Percentiles rank a stretch among this genome's conserved stretches.
Conservation (phyloP, 495 filamentous ascomycete genomes). For the Lentithecium fluviatile region DNA sequence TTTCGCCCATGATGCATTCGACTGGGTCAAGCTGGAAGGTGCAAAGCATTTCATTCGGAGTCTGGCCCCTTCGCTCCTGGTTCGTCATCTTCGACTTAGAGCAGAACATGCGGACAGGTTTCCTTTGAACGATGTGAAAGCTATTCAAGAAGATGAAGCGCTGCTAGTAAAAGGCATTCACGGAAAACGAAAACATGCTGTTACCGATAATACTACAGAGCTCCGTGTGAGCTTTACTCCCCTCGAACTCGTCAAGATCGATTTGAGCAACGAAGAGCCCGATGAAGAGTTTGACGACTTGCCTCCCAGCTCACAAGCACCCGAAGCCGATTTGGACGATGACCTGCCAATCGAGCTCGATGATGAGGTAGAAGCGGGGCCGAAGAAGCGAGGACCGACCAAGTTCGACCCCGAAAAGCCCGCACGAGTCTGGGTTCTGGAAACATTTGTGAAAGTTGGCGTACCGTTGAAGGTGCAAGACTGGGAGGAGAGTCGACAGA, state of each 20-base stretch:
- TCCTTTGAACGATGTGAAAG: conserved; percentile 42
- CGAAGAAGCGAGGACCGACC: conserved; percentile 59
- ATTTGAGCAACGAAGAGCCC: conserved; percentile 54
- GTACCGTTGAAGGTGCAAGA: conserved; percentile 70
- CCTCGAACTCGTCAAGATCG: conserved; percentile 69
- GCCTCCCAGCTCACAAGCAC: neutral
- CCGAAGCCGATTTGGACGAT: conserved; percentile 49
- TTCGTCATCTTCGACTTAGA: conserved; percentile 57
- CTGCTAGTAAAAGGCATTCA: conserved; percentile 60
- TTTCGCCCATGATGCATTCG: conserved; percentile 77
- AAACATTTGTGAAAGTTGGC: conserved; percentile 66
- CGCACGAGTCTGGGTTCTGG: conserved; percentile 75
- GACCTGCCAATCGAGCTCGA: conserved; percentile 37
- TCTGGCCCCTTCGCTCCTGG: conserved; percentile 74
- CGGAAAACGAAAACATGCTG: conserved; percentile 64
- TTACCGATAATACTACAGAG: conserved; percentile 72
- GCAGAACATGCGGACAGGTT: conserved; percentile 18
- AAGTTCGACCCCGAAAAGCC: conserved; percentile 63
- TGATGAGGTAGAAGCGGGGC: conserved; percentile 35
- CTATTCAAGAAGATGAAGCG: conserved; percentile 47
- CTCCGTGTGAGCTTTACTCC: conserved; percentile 76
- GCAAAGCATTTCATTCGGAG: conserved; percentile 82
- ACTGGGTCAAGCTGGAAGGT: conserved; percentile 75
- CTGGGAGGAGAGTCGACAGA: conserved; percentile 66
- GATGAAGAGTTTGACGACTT: conserved; percentile 43